A percentile compares a stretch with the other conserved stretches of the same genome.
phyloP scores from a whole-genome alignment of 2,329 filamentous ascomycete genomes.

The Huntiella abstrusa region DNA sequence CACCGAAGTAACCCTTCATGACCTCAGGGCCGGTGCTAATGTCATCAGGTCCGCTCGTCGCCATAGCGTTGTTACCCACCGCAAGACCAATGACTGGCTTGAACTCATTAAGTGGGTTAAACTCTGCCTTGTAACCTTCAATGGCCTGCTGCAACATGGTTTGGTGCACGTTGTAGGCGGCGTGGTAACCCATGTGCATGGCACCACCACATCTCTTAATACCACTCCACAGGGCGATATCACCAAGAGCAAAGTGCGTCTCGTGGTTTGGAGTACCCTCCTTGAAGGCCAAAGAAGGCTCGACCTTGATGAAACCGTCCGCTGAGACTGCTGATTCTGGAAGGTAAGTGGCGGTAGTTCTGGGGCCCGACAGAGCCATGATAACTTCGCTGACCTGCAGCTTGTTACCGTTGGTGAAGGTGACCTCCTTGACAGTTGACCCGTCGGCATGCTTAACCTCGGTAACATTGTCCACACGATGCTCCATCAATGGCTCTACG shows the following conservation, averaged over 20 bases:
- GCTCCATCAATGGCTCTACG: constrained; percentile 44
- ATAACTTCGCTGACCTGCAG: constrained; percentile 47
- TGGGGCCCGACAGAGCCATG: constrained; percentile 46
- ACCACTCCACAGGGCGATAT: constrained; percentile 51
- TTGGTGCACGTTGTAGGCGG: constrained; percentile 49
- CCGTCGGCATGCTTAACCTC: constrained; percentile 27
- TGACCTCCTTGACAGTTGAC: constrained; percentile 26
- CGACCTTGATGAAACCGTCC: constrained; percentile 47
- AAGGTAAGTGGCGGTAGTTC: constrained; percentile 44
- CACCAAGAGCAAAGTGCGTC: constrained; percentile 50
- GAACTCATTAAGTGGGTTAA: constrained; percentile 31
- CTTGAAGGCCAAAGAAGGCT: constrained; percentile 27
- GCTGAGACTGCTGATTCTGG: constrained; percentile 38
- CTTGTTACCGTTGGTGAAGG: constrained; percentile 39
- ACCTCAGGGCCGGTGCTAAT: constrained; percentile 43
- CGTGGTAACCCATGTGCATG: constrained; percentile 52
- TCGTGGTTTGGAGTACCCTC: constrained; percentile 34
- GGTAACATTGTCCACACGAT: constrained; percentile 32
- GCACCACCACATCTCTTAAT: constrained; percentile 65
- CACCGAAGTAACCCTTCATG: constrained; percentile 43
- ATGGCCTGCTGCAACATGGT: constrained; percentile 29
- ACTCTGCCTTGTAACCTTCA: constrained; percentile 23
- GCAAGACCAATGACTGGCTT: constrained; percentile 52
- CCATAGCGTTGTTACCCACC: constrained; percentile 49
- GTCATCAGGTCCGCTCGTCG: constrained; percentile 38